Conservation (phyloP, 2,329 filamentous ascomycete species). For the Penicillium griseofulvum region DNA sequence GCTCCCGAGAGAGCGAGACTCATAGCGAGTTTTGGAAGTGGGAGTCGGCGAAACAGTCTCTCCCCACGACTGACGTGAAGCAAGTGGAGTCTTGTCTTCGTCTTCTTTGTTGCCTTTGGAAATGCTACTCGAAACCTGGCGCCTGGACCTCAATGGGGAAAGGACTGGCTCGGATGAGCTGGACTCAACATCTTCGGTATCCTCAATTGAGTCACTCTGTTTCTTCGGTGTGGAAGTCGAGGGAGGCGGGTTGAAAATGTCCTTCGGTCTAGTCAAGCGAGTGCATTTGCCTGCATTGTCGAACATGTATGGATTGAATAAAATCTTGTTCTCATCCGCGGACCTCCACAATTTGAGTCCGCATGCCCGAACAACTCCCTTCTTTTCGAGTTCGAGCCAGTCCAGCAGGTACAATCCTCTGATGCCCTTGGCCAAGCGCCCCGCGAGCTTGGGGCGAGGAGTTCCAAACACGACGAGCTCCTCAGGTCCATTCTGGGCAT, state of each 20-base stretch:
- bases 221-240: neutral
- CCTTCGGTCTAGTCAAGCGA: neutral
- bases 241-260: neutral
- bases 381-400: neutral
- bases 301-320: neutral
- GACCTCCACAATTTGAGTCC: neutral
- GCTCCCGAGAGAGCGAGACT: neutral
- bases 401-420: neutral
- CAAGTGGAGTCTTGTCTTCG: neutral
- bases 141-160: neutral
- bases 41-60: no score
- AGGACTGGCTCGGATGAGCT: neutral
- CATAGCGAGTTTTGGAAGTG: no score
- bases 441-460: neutral
- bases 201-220: neutral
- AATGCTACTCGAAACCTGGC: neutral
- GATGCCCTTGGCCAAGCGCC: neutral
- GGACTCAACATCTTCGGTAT: neutral
- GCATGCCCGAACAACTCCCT: neutral
- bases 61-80: accelerated
- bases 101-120: accelerated
- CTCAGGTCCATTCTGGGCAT: neutral
- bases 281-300: neutral
- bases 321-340: neutral
- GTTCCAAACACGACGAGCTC: neutral